Evolutionary conservation across 345 rosid genomes (phyloP), one percentile per base, ranked within the genome.

Genomic region (Eucalyptus sp.): DNA sequence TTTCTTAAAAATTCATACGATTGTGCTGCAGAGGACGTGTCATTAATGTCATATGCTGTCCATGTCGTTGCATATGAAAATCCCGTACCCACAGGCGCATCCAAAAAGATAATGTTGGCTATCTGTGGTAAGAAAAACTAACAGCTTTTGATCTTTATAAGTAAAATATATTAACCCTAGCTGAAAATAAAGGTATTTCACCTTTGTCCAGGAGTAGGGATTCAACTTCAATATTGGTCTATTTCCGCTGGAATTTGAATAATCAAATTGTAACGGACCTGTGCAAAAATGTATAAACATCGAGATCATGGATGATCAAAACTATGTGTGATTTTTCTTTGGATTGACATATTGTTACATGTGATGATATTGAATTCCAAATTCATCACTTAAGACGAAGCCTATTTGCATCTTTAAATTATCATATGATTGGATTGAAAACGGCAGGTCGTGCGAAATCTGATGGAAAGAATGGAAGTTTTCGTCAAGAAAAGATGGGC

Each of bases 31-130:
- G 60, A 64, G 31, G 87, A 43, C 8, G 91, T 88, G 48, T 92
- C 93, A 29, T 50, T 87, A 10, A 10, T 29, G 3, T 87, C 2
- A 13, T 89, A 89, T 4, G 80, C 90, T 64, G 71, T 46, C 87
- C 50, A 76, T 18, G 86, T 92, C 2, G 81, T 93, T 25, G 94
- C 88, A 54, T 92, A 93, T 7, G 93, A 93, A 87, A 93, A 92
- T 76, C 93, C 94, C 10, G 94, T 89, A 2, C 94, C 94, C 10
- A 88, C 92, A 2, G 93, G 95, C 27, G 91, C 79, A 76, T 92
- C 94, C 85, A 93, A 29, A 50, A 92, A 93, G 46, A 93, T 89
- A 5, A 92, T 86, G 31, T 86, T 93, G 37, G 94, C 91, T 88
- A 91, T 89, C 94, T 90, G 56, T 13, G 3, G 14, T 29, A 58